Evolutionary conservation across 2,329 filamentous ascomycete species (phyloP).

Genomic region (Ascochyta viciae-villosae): DNA sequence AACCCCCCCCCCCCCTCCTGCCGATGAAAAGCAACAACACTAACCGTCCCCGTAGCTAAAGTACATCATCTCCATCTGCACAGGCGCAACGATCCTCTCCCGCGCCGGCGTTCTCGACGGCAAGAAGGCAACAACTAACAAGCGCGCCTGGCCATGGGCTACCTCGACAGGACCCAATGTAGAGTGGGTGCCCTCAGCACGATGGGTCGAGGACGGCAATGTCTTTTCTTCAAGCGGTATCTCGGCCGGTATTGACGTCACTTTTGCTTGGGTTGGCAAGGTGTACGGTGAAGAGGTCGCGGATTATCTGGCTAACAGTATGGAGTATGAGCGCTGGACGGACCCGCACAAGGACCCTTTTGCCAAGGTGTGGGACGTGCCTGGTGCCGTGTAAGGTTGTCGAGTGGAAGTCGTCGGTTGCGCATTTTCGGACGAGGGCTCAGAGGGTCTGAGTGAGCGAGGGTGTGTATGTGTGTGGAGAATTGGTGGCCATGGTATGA

Average conservation of each 20-base stretch:
- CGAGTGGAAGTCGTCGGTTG: background rate
- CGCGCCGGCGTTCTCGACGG: conserved; percentile 67
- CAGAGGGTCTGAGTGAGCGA: too few species aligned
- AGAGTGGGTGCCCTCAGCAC: conserved; percentile 62
- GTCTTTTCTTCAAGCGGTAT: conserved; percentile 71
- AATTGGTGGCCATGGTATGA: too few species aligned
- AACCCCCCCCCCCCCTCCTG: conserved; percentile 27
- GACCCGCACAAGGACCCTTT: conserved; percentile 64
- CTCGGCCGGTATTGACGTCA: conserved; percentile 67
- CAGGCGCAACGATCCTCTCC: conserved; percentile 66
- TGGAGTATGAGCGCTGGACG: conserved; percentile 64
- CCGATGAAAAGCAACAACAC: background rate
- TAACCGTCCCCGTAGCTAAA: conserved; percentile 32
- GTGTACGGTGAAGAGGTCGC: conserved; percentile 63
- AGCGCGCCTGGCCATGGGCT: conserved; percentile 60
- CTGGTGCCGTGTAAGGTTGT: conserved; percentile 1
- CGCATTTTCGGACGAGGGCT: too few species aligned
- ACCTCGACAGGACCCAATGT: conserved; percentile 56
- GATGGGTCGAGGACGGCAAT: conserved; percentile 71
- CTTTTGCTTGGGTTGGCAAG: conserved; percentile 61
- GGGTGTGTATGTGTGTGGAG: too few species aligned
- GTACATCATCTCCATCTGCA: conserved; percentile 71
- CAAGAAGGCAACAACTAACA: conserved; percentile 70
- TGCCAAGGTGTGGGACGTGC: conserved; percentile 45
- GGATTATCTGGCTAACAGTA: conserved; percentile 53